Conservation (phyloP, 2,329 filamentous ascomycete genomes). For the Lachnellula hyalina region DNA sequence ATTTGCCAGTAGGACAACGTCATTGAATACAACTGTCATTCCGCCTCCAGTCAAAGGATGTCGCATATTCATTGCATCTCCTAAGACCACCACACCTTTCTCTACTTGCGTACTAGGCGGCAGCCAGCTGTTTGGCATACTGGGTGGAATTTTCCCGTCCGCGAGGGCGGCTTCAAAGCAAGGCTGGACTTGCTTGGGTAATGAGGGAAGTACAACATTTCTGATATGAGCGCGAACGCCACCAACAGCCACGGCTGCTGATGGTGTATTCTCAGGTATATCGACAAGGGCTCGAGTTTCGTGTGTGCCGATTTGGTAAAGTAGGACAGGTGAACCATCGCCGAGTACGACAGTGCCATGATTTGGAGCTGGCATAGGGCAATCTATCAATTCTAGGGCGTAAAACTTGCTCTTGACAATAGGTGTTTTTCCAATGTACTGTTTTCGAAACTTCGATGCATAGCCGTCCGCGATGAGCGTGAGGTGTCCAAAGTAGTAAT, state of each 20-base stretch:
- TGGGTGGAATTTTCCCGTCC: conserved; percentile 66
- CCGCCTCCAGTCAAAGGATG: conserved; percentile 94
- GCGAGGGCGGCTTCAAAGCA: conserved; percentile 73
- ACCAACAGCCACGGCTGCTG: conserved; percentile 67
- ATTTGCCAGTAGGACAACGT: conserved; percentile 71
- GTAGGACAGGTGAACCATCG: conserved; percentile 70
- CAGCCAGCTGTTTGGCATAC: conserved; percentile 95
- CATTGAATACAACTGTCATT: conserved; percentile 97
- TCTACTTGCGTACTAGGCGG: conserved; percentile 68
- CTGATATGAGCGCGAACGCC: conserved; percentile 81
- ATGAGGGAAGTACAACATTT: conserved; percentile 70
- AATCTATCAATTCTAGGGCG: conserved; percentile 87
- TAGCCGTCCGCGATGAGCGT: conserved; percentile 93
- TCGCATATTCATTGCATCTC: conserved; percentile 99
- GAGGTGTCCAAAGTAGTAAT: conserved; percentile 82
- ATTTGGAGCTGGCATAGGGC: conserved; percentile 65
- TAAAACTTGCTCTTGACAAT: conserved; percentile 83
- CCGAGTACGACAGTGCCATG: conserved; percentile 88
- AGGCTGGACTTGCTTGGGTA: conserved; percentile 68
- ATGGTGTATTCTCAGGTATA: conserved; percentile 70
- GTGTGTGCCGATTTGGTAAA: conserved; percentile 95
- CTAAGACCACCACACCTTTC: conserved; percentile 73
- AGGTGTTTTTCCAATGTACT: conserved; percentile 62
- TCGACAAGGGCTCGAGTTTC: conserved; percentile 90
- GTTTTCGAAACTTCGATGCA: conserved; percentile 82